phyloP scores from a whole-genome alignment of 768 basidiomycete species.

The Lactarius pseudohatsudake region DNA sequence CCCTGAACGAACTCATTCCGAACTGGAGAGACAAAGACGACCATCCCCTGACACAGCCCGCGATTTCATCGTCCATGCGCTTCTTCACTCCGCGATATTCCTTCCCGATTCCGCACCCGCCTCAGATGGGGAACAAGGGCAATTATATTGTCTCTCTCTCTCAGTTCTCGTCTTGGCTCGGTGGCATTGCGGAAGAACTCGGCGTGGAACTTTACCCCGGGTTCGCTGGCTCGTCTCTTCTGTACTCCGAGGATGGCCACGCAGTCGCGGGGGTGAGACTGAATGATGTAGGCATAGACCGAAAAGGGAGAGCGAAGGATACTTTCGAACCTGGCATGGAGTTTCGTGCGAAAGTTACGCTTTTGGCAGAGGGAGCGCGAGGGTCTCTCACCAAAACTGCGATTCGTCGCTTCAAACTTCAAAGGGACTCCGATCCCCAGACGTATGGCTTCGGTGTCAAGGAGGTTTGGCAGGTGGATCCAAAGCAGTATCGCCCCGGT shows the following conservation, averaged over 20 bases:
- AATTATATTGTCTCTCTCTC: slow-evolving; percentile 94
- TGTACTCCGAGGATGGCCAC: slow-evolving; percentile 62
- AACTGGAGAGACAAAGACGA: slow-evolving; percentile 66
- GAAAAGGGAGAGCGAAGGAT: slow-evolving; percentile 71
- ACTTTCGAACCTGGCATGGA: slow-evolving; percentile 96
- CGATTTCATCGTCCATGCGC: slow-evolving; percentile 79
- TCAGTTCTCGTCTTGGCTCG: slow-evolving; percentile 87
- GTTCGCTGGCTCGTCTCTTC: slow-evolving; percentile 85
- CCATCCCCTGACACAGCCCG: slow-evolving; percentile 81
- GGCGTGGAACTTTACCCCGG: slow-evolving; percentile 98
- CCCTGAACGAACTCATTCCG: slow-evolving; percentile 87
- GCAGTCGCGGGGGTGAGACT: slow-evolving; percentile 80
- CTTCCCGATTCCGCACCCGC: slow-evolving; percentile 90
- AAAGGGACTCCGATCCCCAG: slow-evolving; percentile 73
- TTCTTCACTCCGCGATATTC: slow-evolving; percentile 69
- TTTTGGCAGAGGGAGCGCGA: slow-evolving; percentile 94
- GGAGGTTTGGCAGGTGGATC: slow-evolving; percentile 92
- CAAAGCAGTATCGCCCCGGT: slow-evolving; percentile 62
- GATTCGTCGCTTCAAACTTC: slow-evolving; percentile 69
- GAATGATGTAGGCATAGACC: slow-evolving; percentile 92
- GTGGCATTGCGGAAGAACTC: slow-evolving; percentile 74
- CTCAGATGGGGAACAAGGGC: slow-evolving; percentile 93
- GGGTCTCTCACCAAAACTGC: slow-evolving; percentile 85
- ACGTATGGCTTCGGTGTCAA: slow-evolving; percentile 96
- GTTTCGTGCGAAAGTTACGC: slow-evolving; percentile 87